Evolutionary conservation across 2,329 filamentous ascomycete species (phyloP), one percentile per base, ranked within the genome.

Genomic region (Orbilia ellipsospora): DNA sequence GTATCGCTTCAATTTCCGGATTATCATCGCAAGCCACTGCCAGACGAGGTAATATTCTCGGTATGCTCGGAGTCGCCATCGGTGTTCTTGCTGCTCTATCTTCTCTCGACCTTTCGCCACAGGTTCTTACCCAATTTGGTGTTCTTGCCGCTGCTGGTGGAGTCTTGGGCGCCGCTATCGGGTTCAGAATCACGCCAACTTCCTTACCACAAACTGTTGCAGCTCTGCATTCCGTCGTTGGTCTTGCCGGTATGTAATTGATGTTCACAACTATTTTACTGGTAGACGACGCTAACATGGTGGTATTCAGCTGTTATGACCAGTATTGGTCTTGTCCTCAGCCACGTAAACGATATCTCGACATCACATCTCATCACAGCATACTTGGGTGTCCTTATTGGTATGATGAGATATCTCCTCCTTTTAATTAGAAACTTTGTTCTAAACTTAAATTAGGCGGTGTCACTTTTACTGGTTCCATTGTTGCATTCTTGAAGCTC

Each of bases 401-500:
- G 88, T 84, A 80, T 7, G 31, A 36, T 10, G 10, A 76, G 77
- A 48, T n/a, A 12, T 13, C 13, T n/a, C 40, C 40, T 18, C 16
- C 16, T 15, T 7, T 10, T 56, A 50, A 7, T 61, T 44, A 69
- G 62, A 59, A 50, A 15, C 16, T 10, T 26, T 15, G 1, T 2
- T 26, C 18, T 36, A 6, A 42, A 23, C 54, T 50, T 12, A 2
- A 12, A 15, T 15, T 50, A 86, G 85, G 87, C 78, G 93, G 93
- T 66, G 89, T 96, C 40, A 97, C 93, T 0, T 97, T 97, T 80
- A 97, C 93, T 0, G 93, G 93, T 1, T 95, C 92, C 1, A 90
- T 97, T 60, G 92, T 97, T 0, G 93, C 93, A 0, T 96, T 96
- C 83, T 82, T 96, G 80, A 97, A 97, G 82, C 88, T 97, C 1